phyloP scores from a whole-genome alignment of 2,329 filamentous ascomycete species.

The Botrytis sinoallii region DNA sequence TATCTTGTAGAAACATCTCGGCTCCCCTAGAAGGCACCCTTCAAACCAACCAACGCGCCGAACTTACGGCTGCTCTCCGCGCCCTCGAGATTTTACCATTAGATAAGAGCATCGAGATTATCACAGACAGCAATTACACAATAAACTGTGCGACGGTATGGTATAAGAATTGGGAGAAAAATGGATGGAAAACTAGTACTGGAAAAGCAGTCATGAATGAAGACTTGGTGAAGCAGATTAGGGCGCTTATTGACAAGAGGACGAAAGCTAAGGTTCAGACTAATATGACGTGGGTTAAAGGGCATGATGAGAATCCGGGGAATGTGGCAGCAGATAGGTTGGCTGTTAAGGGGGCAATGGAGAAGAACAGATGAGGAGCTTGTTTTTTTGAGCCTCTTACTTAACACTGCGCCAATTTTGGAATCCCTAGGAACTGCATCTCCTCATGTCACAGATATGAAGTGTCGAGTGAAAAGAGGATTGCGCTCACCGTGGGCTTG shows the following conservation, averaged over 20 bases:
- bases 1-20: slow-evolving; percentile 48
- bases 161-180: slow-evolving; percentile 71
- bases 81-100: slow-evolving; percentile 73
- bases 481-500: neutral
- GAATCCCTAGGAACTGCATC: neutral
- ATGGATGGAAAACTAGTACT: slow-evolving; percentile 72
- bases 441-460: neutral
- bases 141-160: slow-evolving; percentile 87
- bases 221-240: slow-evolving; percentile 74
- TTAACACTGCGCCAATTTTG: neutral
- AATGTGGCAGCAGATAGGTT: slow-evolving; percentile 79
- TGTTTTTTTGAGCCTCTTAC: neutral
- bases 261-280: slow-evolving; percentile 59
- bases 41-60: slow-evolving; percentile 96
- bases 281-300: slow-evolving; percentile 84
- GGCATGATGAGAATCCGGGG: slow-evolving; percentile 68
- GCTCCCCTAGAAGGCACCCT: slow-evolving; percentile 37
- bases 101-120: slow-evolving; percentile 68
- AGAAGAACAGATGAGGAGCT: neutral
- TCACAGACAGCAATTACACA: slow-evolving; percentile 85
- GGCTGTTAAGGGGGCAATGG: slow-evolving; percentile 62
- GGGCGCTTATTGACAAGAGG: slow-evolving; percentile 68
- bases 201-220: slow-evolving; percentile 78
- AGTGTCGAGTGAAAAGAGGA: neutral
- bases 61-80: slow-evolving; percentile 82